phyloP scores from a whole-genome alignment of 768 basidiomycete genomes.

The Leccinum ochraceum region DNA sequence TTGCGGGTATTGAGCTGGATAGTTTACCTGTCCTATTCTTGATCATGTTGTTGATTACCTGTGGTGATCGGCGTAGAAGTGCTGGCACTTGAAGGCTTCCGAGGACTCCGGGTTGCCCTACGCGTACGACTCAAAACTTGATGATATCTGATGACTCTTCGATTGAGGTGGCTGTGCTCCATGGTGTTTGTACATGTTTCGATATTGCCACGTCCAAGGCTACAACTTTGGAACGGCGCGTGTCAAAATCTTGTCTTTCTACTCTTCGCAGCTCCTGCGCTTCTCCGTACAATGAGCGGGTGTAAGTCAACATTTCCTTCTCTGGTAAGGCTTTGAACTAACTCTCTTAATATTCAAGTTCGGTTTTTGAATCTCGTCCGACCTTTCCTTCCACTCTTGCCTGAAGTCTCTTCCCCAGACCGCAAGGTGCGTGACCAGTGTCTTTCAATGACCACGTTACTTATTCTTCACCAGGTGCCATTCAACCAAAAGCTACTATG shows the following conservation, averaged over 20 bases:
- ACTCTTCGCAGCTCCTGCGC: conserved; percentile 25
- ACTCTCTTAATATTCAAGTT: conserved; percentile 41
- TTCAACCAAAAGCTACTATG: conserved; percentile 99
- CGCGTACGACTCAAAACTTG: no score
- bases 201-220: conserved; percentile 32
- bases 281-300: conserved; percentile 66
- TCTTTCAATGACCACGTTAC: conserved; percentile 3
- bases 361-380: conserved; percentile 98
- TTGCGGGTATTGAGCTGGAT: background rate
- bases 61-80: background rate
- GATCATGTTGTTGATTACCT: background rate
- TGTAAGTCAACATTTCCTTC: conserved; percentile 49
- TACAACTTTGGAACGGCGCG: conserved; percentile 19
- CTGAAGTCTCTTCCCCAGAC: conserved; percentile 97
- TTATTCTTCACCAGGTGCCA: conserved; percentile 62
- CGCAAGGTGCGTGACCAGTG: conserved; percentile 67
- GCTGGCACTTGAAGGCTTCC: background rate
- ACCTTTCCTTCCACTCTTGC: conserved; percentile 95
- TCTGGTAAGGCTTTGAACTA: background rate
- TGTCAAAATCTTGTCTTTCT: conserved; percentile 22
- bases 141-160: no score
- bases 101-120: no score
- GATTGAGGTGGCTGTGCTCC: conserved; percentile 17
- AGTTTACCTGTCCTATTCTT: background rate
- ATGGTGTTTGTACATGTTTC: conserved; percentile 29